Base-by-base conservation (phyloP, 768 basidiomycete species). In the Strobilomyces confusus region DNA sequence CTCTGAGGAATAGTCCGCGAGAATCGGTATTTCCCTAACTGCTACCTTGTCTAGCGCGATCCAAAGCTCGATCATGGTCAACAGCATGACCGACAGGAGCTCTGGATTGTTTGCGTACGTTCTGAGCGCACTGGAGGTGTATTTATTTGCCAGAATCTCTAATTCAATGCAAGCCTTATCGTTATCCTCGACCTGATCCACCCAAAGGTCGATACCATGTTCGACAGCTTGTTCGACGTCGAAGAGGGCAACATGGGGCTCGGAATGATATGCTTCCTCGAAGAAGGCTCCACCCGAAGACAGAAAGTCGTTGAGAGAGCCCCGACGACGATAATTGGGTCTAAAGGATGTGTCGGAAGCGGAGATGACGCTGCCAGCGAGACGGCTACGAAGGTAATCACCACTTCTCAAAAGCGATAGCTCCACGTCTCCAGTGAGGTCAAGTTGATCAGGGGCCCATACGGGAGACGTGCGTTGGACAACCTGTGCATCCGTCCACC, bases 11-110 rank as follows among this genome's bases (percentile, higher is more conserved):
- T 78, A 81, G 5, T 73, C 62, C 0, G 38, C 40, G 6, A 82
- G 62, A 11, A 80, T 65, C 3, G 80, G 75, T 34, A 65, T 62
- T 22, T 68, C 62, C 17, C 36, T 37, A 19, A 73, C 60, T 2
- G 62, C 68, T 14, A 75, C 30, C 23, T 56, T 68, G 56, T 81
- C 80, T 6, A 81, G 63, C 0, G 73, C 75, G 1, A 76, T 66
- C 80, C 80, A 81, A 17, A 81, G 64, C 29, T 77, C 73, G 22
- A 80, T 58, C 30, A 74, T 53, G 5, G 75, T 75, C 45, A 81
- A 64, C 32, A 80, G 56, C 71, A 80, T 75, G 17, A 73, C 49
- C 12, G 70, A 72, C 5, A 58, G 40, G n/a, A 56, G 45, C 52
- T 78, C 76, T 9, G 76, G 72, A 41, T 69, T 76, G 20, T 58